These are phyloP conservation scores for Beauveria medogensis DNA, from an alignment of 2,329 filamentous ascomycete species.

Conservation along the genomic window DNA sequence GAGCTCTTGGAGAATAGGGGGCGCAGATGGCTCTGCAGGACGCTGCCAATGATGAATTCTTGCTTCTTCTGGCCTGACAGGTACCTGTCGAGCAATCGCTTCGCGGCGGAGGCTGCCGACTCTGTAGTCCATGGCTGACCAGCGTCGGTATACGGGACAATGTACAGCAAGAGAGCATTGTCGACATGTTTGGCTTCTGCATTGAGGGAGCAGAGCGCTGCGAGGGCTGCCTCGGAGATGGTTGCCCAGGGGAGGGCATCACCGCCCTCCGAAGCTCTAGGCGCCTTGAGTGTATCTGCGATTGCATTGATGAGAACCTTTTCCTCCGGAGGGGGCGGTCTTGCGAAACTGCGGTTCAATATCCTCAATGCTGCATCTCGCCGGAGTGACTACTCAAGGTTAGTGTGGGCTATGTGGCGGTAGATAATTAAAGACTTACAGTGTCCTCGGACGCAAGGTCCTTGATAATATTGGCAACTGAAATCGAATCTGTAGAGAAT, in stretches of 20 bases:
- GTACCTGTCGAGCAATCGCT: conserved; percentile 23
- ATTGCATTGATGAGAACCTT: background rate
- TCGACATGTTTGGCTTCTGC: conserved; percentile 10
- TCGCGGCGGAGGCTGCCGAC: conserved; percentile 23
- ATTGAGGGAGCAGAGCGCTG: conserved; percentile 21
- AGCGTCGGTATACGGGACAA: conserved; percentile 25
- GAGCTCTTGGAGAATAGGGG: conserved; percentile 56
- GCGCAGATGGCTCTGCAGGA: conserved; percentile 57
- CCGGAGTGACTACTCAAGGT: background rate
- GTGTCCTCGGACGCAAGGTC: background rate
- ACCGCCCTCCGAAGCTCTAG: background rate
- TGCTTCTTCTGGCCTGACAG: conserved; percentile 15
- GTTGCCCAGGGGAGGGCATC: conserved; percentile 5
- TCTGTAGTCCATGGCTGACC: conserved; percentile 31
- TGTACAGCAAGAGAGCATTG: conserved; percentile 20
- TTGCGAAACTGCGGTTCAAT: background rate
- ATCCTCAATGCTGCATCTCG: background rate
- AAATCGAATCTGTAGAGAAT: background rate
- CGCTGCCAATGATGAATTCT: conserved; percentile 42
- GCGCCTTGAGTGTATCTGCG: background rate
- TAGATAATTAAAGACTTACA: background rate
- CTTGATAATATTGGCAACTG: background rate
- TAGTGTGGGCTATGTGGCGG: background rate
- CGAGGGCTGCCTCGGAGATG: conserved; percentile 20
- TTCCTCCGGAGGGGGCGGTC: background rate